phyloP scores from a whole-genome alignment of 805 yeast genomes.

The Alloascoidea africana region DNA sequence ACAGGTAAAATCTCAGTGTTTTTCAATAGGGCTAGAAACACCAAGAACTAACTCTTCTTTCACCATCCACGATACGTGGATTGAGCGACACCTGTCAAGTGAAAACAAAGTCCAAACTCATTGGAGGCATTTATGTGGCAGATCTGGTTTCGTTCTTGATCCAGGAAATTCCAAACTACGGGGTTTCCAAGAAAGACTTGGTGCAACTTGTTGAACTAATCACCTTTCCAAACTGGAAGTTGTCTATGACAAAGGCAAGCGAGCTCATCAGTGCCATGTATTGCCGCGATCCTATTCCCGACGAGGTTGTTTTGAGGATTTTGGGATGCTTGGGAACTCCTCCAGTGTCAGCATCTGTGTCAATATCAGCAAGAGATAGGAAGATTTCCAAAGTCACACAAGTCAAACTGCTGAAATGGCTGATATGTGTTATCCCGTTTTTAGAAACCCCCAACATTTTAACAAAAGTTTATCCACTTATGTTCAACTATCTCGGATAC shows the following conservation, averaged over 20 bases:
- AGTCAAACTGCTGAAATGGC: conserved; percentile 17
- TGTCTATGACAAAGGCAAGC: not conserved
- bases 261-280: not conserved
- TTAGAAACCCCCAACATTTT: conserved; percentile 10
- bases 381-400: conserved; percentile 13
- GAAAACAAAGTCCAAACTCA: no score
- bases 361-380: not conserved
- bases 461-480: conserved; percentile 12
- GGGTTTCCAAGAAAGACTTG: conserved; percentile 1
- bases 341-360: not conserved
- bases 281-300: not conserved
- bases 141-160: no score
- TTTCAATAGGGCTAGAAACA: no score
- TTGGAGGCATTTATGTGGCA: no score
- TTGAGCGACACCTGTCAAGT: no score
- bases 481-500: conserved; percentile 20
- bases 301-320: conserved; percentile 12
- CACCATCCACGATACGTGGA: no score
- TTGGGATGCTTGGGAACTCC: conserved; percentile 9
- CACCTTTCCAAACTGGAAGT: not conserved
- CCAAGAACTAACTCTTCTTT: no score
- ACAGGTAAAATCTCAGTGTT: no score
- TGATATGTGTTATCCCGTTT: conserved; percentile 16
- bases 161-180: conserved; percentile 5
- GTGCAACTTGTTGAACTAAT: not conserved